Conservation (phyloP, 2,329 filamentous ascomycete genomes). For the Zelopaecilomyces penicillatus region DNA sequence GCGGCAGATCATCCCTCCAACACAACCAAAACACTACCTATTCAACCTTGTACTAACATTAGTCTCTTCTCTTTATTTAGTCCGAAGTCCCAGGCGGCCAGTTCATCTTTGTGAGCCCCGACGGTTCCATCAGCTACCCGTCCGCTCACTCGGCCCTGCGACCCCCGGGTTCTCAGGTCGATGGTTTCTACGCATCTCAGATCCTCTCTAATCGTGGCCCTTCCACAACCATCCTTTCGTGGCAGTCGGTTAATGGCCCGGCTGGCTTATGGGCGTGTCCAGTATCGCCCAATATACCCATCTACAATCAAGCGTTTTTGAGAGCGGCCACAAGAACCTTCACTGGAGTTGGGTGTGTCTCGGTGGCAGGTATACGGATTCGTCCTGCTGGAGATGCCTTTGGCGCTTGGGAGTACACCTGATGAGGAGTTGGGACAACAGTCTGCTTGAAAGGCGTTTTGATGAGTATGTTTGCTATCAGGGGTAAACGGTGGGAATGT, state of each 20-base stretch:
- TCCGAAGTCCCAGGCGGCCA: slow-evolving; percentile 56
- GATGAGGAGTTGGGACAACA: slow-evolving; percentile 1
- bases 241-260: slow-evolving; percentile 13
- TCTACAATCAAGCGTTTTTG: slow-evolving; percentile 14
- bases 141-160: slow-evolving; percentile 43
- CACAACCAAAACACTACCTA: accelerated
- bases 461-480: no score
- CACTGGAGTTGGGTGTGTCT: slow-evolving; percentile 20
- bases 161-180: slow-evolving; percentile 40
- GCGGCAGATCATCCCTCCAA: neutral
- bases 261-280: slow-evolving; percentile 21
- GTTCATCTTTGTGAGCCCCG: slow-evolving; percentile 45
- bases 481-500: no score
- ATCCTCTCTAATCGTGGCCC: slow-evolving; percentile 16
- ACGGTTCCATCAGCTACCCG: slow-evolving; percentile 49
- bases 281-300: slow-evolving; percentile 6
- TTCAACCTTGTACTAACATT: neutral
- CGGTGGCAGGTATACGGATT: slow-evolving; percentile 24
- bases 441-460: no score
- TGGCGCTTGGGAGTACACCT: slow-evolving; percentile 34
- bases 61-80: slow-evolving; percentile 11
- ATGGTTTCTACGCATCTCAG: slow-evolving; percentile 35
- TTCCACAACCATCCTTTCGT: slow-evolving; percentile 16
- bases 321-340: slow-evolving; percentile 19
- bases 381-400: slow-evolving; percentile 15